Base-by-base conservation (phyloP, 73 alveolate genomes). In the Paramecium pentaurelia region DNA sequence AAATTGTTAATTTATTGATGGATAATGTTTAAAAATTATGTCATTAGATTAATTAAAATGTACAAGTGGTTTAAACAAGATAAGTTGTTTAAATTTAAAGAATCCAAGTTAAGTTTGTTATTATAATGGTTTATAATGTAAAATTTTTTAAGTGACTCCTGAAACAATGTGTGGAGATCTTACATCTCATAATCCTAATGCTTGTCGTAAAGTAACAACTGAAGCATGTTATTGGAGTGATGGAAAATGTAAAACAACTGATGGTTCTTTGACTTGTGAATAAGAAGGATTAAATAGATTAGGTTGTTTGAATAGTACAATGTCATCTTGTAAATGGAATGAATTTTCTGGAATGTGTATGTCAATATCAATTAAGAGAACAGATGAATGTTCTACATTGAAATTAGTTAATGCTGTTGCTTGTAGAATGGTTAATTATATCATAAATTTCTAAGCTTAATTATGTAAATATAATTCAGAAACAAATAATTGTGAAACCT, bases 361-460 rank as follows among this genome's bases (percentile, higher is more conserved):
- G 9, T 30, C 37, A 11, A 37, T 36, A 2, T n/a, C 60, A 16
- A 40, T 73, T 4, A 37, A 9, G 8, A 40, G 58, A 40, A 73
- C 25, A 1, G 87, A 73, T 34, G 60, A 34, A 11, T 37, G 60
- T 22, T 36, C 37, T 40, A 22, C 34, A 3, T 38, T 73, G 3
- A 73, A 73, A 73, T 36, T 73, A 40, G 87, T 73, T 14, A 73
- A 73, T 73, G 60, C 58, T 36, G 58, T 73, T 4, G 87, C 87
- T 73, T 73, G 87, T 27, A 73, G 87, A 40, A 37, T 37, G 87
- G 60, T 73, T 16, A 30, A 73, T 30, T 9, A 40, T 73, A 37
- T 36, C 2, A 7, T n/a, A 4, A 40, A 34, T 71, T 10, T 30
- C 18, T 30, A 11, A 73, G 1, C 58, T 12, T n/a, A 37, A 37